These are phyloP conservation scores for Astragalus glycyphyllos DNA, from an alignment of 306 rosid species.

Conservation along the genomic window DNA sequence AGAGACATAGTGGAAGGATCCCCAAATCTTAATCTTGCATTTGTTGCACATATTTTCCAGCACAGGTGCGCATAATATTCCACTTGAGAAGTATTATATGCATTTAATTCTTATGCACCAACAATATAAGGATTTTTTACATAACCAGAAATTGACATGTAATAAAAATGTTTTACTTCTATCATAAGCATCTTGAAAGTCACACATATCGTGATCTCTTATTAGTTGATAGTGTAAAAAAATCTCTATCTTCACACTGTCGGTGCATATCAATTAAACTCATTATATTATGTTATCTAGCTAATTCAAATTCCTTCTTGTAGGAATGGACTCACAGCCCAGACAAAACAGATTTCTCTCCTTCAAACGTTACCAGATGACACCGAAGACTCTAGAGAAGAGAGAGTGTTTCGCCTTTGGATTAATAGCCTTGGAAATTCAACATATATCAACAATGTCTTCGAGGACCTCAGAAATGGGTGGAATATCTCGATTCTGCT, in stretches of 20 bases:
- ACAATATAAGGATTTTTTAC: too few relatives aligned
- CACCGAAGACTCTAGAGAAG: slow-evolving; percentile 85
- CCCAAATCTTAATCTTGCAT: slow-evolving; percentile 97
- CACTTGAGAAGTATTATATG: slow-evolving; percentile 21
- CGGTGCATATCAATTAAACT: too few relatives aligned
- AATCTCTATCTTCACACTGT: too few relatives aligned
- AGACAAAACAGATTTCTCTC: slow-evolving; percentile 73
- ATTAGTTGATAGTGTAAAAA: too few relatives aligned
- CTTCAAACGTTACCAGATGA: slow-evolving; percentile 83
- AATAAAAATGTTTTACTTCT: too few relatives aligned
- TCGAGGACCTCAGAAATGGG: slow-evolving; percentile 96
- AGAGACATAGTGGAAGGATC: slow-evolving; percentile 97
- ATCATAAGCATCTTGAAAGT: too few relatives aligned
- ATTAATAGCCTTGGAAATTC: slow-evolving; percentile 85
- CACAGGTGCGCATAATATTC: slow-evolving; percentile 67
- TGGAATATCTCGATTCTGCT: slow-evolving; percentile 31
- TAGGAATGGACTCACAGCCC: slow-evolving; percentile 92
- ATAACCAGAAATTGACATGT: too few relatives aligned
- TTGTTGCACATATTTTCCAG: slow-evolving; percentile 96
- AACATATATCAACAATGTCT: slow-evolving; percentile 86
- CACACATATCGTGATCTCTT: too few relatives aligned
- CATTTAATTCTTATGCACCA: too few relatives aligned
- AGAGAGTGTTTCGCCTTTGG: slow-evolving; percentile 95
- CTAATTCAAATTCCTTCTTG: slow-evolving; percentile 29
- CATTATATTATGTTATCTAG: too few relatives aligned